Conservation (phyloP, 768 basidiomycete genomes). For the Chalciporus sphaerocephalus region DNA sequence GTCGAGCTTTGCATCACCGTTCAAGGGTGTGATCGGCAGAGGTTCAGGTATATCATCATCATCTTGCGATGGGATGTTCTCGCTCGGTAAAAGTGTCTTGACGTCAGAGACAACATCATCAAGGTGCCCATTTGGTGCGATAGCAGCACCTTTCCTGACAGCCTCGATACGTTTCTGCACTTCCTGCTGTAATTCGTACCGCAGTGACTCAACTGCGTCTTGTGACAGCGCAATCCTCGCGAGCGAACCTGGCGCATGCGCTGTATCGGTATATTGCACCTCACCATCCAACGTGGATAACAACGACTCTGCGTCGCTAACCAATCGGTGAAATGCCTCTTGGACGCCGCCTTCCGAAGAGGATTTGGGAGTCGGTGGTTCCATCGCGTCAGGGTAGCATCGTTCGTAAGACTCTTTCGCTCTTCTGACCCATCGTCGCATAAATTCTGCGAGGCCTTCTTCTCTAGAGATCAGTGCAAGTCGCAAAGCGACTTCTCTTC, state of each 20-base stretch:
- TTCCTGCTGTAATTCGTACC: conserved; percentile 56
- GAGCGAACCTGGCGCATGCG: conserved; percentile 40
- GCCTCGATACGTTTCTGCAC: conserved; percentile 43
- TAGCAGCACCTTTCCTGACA: conserved; percentile 6
- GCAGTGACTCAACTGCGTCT: conserved; percentile 47
- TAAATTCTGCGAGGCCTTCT: conserved; percentile 49
- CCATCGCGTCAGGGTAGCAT: conserved; percentile 12
- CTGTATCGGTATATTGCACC: conserved; percentile 17
- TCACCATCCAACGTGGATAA: conserved; percentile 34
- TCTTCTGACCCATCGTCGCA: conserved; percentile 54
- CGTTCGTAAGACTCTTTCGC: conserved; percentile 41
- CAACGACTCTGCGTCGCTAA: conserved; percentile 35
- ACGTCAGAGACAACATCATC: not conserved
- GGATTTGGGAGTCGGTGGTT: not conserved
- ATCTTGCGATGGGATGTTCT: not conserved
- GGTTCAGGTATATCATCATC: not conserved
- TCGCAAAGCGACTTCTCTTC: conserved; percentile 64
- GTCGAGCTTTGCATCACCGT: not conserved
- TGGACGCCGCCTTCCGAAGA: conserved; percentile 17
- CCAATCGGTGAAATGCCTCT: conserved; percentile 29
- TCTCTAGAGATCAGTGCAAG: conserved; percentile 63
- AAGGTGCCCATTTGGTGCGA: not conserved
- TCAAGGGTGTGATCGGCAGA: not conserved
- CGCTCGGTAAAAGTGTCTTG: not conserved
- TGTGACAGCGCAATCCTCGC: conserved; percentile 51